Conservation (phyloP, 2,329 filamentous ascomycete species). For the Chaetomiaceae sp. region DNA sequence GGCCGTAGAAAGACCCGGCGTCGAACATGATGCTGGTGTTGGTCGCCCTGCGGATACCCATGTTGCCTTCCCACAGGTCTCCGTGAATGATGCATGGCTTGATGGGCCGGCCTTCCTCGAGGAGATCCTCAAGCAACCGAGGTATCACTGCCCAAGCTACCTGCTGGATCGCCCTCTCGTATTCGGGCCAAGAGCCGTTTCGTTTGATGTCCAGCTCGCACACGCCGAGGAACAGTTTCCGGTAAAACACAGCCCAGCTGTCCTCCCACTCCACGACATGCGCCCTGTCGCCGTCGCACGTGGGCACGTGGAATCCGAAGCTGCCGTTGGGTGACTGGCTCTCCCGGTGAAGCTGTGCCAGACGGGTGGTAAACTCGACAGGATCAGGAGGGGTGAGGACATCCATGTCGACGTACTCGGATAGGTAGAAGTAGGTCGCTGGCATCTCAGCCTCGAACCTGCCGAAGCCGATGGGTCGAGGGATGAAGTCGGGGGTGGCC, state of each 20-base stretch:
- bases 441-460: conserved; percentile 4
- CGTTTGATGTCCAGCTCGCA: conserved; percentile 20
- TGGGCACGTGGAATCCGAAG: conserved; percentile 34
- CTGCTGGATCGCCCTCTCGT: conserved; percentile 17
- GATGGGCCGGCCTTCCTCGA: conserved; percentile 23
- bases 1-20: conserved; percentile 33
- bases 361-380: conserved; percentile 11
- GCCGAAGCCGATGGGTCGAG: conserved; percentile 9
- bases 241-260: conserved; percentile 26
- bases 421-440: conserved; percentile 20
- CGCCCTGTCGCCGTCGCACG: conserved; percentile 29
- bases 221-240: conserved; percentile 19
- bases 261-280: conserved; percentile 29
- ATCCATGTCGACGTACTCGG: conserved; percentile 22
- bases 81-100: conserved; percentile 34
- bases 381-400: conserved; percentile 18
- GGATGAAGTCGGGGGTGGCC: conserved; percentile 7
- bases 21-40: conserved; percentile 33
- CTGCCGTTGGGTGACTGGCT: conserved; percentile 25
- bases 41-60: conserved; percentile 28
- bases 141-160: conserved; percentile 30
- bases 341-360: conserved; percentile 21
- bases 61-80: conserved; percentile 38
- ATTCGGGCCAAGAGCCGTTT: conserved; percentile 22
- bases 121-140: conserved; percentile 22